Evolutionary conservation across 306 rosid species (phyloP), one percentile per base, ranked within the genome.

Genomic region (Casuarina glauca): DNA sequence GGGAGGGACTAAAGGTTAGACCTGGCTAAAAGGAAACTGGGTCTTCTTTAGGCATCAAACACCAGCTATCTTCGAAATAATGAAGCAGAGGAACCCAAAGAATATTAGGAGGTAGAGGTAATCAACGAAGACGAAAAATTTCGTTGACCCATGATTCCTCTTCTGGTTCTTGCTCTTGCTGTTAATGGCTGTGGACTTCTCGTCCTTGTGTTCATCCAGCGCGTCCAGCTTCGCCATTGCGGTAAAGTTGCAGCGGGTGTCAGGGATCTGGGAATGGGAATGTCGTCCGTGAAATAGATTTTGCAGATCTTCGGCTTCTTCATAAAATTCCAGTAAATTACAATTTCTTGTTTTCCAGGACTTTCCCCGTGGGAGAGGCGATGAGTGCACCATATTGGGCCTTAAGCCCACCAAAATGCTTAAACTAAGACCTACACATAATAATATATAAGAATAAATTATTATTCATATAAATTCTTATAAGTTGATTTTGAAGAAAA

Each of bases 101-200:
- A 90, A 91, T 49, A 89, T 57, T 2, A 84, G 74, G 57, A 94
- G 84, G 82, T 89, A 94, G 46, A 94, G 86, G 81, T 94, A 89
- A 80, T 91, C 97, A 6, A 91, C 88, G 69, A 91, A 81, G 50
- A 94, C 90, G 60, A 94, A 94, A 83, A 94, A 82, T 52, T 64
- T 39, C 51, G 86, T 79, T 0, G 94, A 91, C 4, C 94, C 90
- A 11, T 91, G 94, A 70, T 87, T 91, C 83, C 88, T 82, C 19
- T 87, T 84, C 78, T 60, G 80, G 50, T 54, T 76, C 76, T 82
- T 76, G 80, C 38, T 83, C 43, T 60, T 82, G 17, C 0, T 39
- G 38, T 61, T 46, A 77, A 44, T 62, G 48, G 49, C 49, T 13
- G 49, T 66, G 32, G 13, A 3, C 49, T 43, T 26, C 73, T 72